Evolutionary conservation across 78 protist genomes (phyloP).

Genomic region (Monosiga brevicollis): DNA sequence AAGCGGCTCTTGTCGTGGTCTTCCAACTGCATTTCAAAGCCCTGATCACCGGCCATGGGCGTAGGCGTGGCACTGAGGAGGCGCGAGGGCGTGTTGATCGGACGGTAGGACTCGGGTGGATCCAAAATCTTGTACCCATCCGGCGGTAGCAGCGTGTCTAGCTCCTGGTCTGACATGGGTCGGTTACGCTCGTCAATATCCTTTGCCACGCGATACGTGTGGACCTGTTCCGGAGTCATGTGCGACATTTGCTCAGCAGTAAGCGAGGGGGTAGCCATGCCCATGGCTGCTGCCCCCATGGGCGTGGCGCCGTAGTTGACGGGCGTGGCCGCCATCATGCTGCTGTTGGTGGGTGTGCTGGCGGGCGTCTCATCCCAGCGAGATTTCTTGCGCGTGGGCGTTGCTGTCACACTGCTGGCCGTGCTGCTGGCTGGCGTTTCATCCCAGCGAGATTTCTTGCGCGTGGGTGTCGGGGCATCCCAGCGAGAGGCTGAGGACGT

Average conservation of each 20-base stretch:
- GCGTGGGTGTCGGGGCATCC: neutral
- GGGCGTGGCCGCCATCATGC: constrained; percentile 17
- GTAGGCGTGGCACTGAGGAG: constrained; percentile 71
- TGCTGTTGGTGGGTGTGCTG: neutral
- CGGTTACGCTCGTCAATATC: constrained; percentile 85
- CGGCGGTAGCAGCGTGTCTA: constrained; percentile 82
- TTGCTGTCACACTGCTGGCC: neutral
- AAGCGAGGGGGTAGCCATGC: constrained; percentile 30
- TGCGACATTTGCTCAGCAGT: neutral
- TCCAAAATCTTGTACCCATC: constrained; percentile 83
- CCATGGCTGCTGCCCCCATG: constrained; percentile 39
- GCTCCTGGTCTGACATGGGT: constrained; percentile 88
- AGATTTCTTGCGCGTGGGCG: constrained; percentile 11
- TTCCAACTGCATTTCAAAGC: constrained; percentile 41
- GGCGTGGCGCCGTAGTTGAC: constrained; percentile 6
- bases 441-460: constrained; percentile 12
- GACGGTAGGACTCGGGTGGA: constrained; percentile 81
- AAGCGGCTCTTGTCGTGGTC: neutral
- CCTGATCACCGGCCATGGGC: constrained; percentile 35
- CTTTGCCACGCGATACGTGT: constrained; percentile 38
- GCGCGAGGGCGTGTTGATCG: constrained; percentile 76
- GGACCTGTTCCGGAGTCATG: constrained; percentile 32
- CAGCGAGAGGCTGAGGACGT: too few species aligned
- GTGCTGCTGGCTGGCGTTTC: constrained; percentile 32
- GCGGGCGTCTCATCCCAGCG: constrained; percentile 65